Evolutionary conservation across 768 basidiomycete genomes (phyloP), one percentile per base, ranked within the genome.

Genomic region (Russula vinacea): DNA sequence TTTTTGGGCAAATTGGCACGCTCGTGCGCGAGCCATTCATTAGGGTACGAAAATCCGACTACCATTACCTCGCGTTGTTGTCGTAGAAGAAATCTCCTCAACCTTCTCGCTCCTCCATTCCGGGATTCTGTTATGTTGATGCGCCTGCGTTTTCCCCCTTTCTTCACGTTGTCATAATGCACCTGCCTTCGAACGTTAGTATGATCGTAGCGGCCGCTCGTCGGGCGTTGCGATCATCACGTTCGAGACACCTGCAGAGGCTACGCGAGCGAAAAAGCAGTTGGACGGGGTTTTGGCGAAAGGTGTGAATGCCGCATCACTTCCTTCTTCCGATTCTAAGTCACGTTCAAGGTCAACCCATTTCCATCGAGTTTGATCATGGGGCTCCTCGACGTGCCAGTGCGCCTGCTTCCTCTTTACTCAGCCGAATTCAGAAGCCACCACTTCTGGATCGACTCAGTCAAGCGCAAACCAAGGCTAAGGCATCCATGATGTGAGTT

Each of bases 161-260:
- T 35, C 42, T 37, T 24, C 55, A n/a, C 55, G 60, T 58, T 52
- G 51, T 50, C 24, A 71, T 75, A 72, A 74, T 77, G 77, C 70
- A 71, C 70, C 71, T 70, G 71, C 71, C 70, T 75, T 70, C 73
- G 73, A 72, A 72, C 77, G 78, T 73, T 83, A 97, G 94, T 97
- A 94, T 80, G 94, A 97, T 78, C 88, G 90, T 74, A 95, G 94
- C 70, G 94, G 94, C 69, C 90, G 94, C 74, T 96, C 94, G 52
- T 85, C 83, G 22, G 94, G 94, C 64, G 81, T 85, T 69, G 94
- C 89, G 62, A 83, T 85, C 69, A 79, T 97, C 73, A 81, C 85
- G 10, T 96, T 87, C 77, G 89, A 92, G 76, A 91, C 86, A 2
- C 70, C 82, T 19, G 80, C 82, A 60, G 90, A 96, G 74, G 94